Evolutionary conservation across 2,329 filamentous ascomycete species (phyloP).

Genomic region (Phaeosphaeriaceae sp.): DNA sequence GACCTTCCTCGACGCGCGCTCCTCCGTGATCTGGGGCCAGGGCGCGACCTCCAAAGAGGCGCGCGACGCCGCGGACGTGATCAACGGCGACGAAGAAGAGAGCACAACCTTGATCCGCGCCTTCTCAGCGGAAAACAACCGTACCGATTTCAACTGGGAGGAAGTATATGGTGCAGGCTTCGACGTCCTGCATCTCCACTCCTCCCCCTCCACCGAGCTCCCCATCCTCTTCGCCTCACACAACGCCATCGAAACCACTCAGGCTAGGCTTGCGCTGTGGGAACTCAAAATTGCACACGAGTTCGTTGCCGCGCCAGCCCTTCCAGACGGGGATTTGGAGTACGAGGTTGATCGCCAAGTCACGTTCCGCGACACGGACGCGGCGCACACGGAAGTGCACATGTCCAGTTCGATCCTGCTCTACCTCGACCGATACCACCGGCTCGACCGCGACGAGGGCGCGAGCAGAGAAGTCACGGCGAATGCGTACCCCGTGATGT

Average conservation of each 20-base stretch:
- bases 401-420: constrained; percentile 35
- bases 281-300: constrained; percentile 30
- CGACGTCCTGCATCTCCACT: constrained; percentile 73
- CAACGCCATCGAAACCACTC: constrained; percentile 36
- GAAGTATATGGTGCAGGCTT: constrained; percentile 79
- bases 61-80: constrained; percentile 65
- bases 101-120: constrained; percentile 74
- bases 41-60: constrained; percentile 76
- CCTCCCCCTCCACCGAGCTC: constrained; percentile 29
- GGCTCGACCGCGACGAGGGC: constrained; percentile 30
- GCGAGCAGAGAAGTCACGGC: constrained; percentile 23
- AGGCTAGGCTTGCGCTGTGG: constrained; percentile 42
- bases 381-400: constrained; percentile 40
- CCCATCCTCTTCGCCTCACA: constrained; percentile 50
- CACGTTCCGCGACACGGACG: constrained; percentile 44
- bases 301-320: constrained; percentile 21
- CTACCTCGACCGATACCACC: constrained; percentile 44
- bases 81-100: constrained; percentile 73
- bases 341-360: constrained; percentile 27
- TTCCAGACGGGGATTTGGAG: constrained; percentile 21
- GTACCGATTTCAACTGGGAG: constrained; percentile 75
- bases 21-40: constrained; percentile 84
- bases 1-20: constrained; percentile 76
- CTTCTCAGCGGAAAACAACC: constrained; percentile 85
- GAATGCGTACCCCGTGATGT: constrained; percentile 27